Evolutionary conservation across 192 early-diverging fungal species (phyloP), one percentile per base, ranked within the genome.

Genomic region (Entomortierella chlamydospora): DNA sequence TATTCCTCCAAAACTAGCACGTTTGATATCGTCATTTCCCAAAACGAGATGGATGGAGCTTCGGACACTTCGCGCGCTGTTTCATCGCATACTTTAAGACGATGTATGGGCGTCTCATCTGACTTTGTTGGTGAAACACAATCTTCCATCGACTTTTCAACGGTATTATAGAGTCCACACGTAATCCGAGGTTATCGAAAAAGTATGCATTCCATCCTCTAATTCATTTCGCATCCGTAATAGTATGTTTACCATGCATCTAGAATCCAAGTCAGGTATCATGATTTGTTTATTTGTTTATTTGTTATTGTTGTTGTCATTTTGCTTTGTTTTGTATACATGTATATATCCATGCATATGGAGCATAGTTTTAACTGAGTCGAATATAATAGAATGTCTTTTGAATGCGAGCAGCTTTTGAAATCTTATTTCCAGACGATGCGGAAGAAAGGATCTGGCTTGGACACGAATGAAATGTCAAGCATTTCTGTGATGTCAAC

Each of bases 1-100:
- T 5, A 7, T 22, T 4, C 7, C n/a, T 60, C 11, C 28, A 0
- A 2, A 47, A 26, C 1, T 43, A 79, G 76, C 9, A 25, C 64
- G 28, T 79, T 79, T 30, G 76, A 79, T 42, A 53, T 79, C 8
- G 57, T 79, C 0, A 42, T 79, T n/a, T 41, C 51, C n/a, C 76
- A 79, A 33, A 23, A 66, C 18, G 76, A 79, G n/a, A 4, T 54
- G 22, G 41, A 62, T 25, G 61, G 50, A 12, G 57, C 29, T 0
- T 65, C 63, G 0, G 57, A 79, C 18, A 39, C 66, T 4, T 70
- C 76, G 1, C 22, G 30, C 11, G 1, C 29, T 2, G 31, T 79
- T 15, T 61, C 68, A 2, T 12, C 34, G 17, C 57, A 57, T 4
- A 68, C 54, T 15, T 50, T 69, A 37, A 29, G 18, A 31, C 29